A percentile compares a stretch with the other conserved stretches of the same genome.
Evolutionary conservation across 2,329 filamentous ascomycete species (phyloP).

Genomic region (Apiospora arundinis): DNA sequence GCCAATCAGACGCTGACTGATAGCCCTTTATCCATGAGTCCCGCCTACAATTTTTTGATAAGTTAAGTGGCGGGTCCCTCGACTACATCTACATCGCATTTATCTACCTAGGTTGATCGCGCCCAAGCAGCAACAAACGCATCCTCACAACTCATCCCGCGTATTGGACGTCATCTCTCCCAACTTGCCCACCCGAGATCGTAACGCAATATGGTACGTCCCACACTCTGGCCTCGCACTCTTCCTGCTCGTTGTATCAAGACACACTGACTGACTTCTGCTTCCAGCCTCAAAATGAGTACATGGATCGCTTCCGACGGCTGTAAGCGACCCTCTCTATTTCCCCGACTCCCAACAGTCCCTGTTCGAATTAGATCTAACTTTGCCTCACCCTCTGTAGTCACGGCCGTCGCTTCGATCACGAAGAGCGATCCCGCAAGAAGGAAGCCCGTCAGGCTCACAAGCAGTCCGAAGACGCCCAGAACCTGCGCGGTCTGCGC

Average conservation of each 20-base stretch:
- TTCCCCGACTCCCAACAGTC: not conserved
- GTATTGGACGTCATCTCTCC: not conserved
- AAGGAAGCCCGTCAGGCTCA: slow-evolving; percentile 86
- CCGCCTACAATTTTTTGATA: slow-evolving; percentile 16
- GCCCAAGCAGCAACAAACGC: not conserved
- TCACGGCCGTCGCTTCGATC: slow-evolving; percentile 42
- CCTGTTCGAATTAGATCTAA: not conserved
- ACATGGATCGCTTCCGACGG: slow-evolving; percentile 81
- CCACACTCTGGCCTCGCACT: too few relatives aligned
- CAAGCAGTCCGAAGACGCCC: slow-evolving; percentile 85
- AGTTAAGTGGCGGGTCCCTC: slow-evolving; percentile 3
- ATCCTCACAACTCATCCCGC: not conserved
- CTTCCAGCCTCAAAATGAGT: slow-evolving; percentile 79
- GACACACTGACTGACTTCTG: slow-evolving; percentile 25
- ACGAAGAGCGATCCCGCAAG: slow-evolving; percentile 88
- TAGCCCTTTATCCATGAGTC: not conserved
- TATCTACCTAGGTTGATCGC: not conserved
- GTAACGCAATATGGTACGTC: not conserved
- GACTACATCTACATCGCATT: not conserved
- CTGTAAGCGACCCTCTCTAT: slow-evolving; percentile 38
- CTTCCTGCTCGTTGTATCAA: slow-evolving; percentile 31
- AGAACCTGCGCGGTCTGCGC: slow-evolving; percentile 88
- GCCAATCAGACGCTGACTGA: not conserved
- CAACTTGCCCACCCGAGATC: not conserved
- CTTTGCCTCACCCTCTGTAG: slow-evolving; percentile 30